A percentile compares a stretch with the other conserved stretches of the same genome.
Evolutionary conservation across 2,329 filamentous ascomycete species (phyloP).

Genomic region (Cladosporium cucumerinum): DNA sequence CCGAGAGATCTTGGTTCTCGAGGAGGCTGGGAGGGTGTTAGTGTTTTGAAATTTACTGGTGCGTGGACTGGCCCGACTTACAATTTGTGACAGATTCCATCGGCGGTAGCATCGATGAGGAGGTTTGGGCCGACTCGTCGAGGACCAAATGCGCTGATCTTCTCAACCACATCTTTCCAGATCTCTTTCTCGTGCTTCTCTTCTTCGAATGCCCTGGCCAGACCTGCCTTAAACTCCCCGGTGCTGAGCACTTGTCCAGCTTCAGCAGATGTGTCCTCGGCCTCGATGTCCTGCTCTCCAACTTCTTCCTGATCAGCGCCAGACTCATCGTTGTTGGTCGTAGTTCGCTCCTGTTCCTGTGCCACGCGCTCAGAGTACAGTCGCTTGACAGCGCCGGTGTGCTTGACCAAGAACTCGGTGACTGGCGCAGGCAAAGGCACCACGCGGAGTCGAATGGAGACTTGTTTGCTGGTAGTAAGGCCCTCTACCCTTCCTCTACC

Average conservation of each 20-base stretch:
- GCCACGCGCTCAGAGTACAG: constrained; percentile 69
- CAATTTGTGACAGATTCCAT: constrained; percentile 68
- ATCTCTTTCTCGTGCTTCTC: constrained; percentile 70
- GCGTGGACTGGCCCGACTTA: constrained; percentile 44
- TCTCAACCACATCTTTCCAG: constrained; percentile 74
- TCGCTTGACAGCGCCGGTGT: constrained; percentile 72
- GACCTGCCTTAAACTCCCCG: constrained; percentile 72
- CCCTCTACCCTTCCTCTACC: constrained; percentile 76
- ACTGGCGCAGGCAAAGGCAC: constrained; percentile 73
- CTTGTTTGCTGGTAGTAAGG: constrained; percentile 79
- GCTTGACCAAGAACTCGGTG: constrained; percentile 81
- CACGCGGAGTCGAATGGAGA: constrained; percentile 72
- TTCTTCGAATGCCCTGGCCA: constrained; percentile 65
- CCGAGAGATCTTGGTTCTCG: constrained; percentile 26
- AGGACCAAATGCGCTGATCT: constrained; percentile 87
- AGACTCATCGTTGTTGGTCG: constrained; percentile 38
- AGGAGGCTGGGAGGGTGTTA: constrained; percentile 26
- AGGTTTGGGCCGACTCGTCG: constrained; percentile 82
- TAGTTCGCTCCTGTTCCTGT: constrained; percentile 41
- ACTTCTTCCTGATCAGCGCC: constrained; percentile 34
- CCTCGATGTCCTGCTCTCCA: constrained; percentile 42
- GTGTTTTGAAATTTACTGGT: constrained; percentile 19
- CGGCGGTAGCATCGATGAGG: constrained; percentile 75
- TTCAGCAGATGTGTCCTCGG: constrained; percentile 51
- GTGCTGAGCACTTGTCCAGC: constrained; percentile 61